Evolutionary conservation across 305 asterid genomes (phyloP), one percentile per base, ranked within the genome.

Genomic region (Fraxinus nigra): DNA sequence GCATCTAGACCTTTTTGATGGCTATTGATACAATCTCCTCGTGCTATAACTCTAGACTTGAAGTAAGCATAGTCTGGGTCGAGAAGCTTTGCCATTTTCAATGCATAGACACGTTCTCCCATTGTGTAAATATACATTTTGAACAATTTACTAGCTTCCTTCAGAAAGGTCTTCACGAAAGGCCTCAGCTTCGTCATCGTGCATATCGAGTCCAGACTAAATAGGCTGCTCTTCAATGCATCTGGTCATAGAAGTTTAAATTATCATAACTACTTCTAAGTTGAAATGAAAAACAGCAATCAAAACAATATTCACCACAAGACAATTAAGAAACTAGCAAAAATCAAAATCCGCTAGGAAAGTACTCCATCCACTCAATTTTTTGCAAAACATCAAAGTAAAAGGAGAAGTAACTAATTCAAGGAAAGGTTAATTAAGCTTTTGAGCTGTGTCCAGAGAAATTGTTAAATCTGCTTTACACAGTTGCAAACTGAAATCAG

Each of bases 171-270:
- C 20, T 77, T 86, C 61, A 87, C 92, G 72, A 78, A 87, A 11
- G 92, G 92, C 82, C 92, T 87, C 79, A 89, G 80, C 84, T 89
- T 89, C 72, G 92, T 89, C 84, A 87, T 84, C 92, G 84, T 85
- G 40, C 76, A 83, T 48, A 87, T 85, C 28, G 46, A 37, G 28
- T 89, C 88, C 82, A 89, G 51, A 1, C 16, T 43, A 43, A 43
- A 43, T 10, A 43, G 51, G 51, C 16, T 43, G 54, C 54, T 43
- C 54, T 43, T 43, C 54, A 43, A 4, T 43, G 54, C 54, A 43
- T 43, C 54, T 43, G 54, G n/a, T 11, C 48, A 43, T 43, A 43
- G 54, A 43, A 43, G 54, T 43, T 43, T 11, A 43, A 43, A 43
- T 43, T 43, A 43, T 43, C 54, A 43, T 43, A 43, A 43, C 51